Evolutionary conservation across 2,329 filamentous ascomycete species (phyloP).

Genomic region (Arthroderma uncinatum): DNA sequence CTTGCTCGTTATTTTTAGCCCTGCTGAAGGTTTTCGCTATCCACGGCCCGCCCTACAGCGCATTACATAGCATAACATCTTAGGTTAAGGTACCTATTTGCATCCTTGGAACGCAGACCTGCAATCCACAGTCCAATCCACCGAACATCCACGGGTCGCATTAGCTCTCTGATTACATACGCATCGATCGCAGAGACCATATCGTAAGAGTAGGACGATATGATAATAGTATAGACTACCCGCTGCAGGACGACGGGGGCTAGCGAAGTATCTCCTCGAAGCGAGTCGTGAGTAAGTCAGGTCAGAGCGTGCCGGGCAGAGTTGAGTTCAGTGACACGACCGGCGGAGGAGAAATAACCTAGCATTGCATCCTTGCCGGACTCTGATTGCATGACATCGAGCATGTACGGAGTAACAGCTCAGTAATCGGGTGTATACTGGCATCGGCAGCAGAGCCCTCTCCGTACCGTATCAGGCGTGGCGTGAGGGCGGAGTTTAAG

Average conservation of each 20-base stretch:
- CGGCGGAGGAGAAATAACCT: neutral
- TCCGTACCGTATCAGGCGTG: neutral
- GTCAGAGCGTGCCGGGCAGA: no score
- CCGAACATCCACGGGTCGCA: neutral
- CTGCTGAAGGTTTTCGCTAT: slow-evolving; percentile 4
- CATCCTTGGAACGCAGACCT: neutral
- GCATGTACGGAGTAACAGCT: no score
- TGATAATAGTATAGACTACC: no score
- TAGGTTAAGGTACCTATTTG: neutral
- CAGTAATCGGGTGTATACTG: no score
- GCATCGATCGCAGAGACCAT: no score
- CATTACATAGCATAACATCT: slow-evolving; percentile 2
- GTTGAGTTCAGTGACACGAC: neutral
- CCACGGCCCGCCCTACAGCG: slow-evolving; percentile 1
- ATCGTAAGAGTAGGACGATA: no score
- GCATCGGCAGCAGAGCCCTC: no score
- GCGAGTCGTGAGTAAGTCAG: no score
- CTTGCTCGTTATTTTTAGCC: slow-evolving; percentile 1
- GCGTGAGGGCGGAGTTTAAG: neutral
- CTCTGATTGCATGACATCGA: neutral
- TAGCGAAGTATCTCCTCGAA: no score
- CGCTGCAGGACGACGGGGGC: no score
- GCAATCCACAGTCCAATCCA: neutral
- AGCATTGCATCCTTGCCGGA: slow-evolving; percentile 3
- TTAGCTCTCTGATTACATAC: neutral